phyloP scores from a whole-genome alignment of 148 eudicot species.

The Mesembryanthemum crystallinum region DNA sequence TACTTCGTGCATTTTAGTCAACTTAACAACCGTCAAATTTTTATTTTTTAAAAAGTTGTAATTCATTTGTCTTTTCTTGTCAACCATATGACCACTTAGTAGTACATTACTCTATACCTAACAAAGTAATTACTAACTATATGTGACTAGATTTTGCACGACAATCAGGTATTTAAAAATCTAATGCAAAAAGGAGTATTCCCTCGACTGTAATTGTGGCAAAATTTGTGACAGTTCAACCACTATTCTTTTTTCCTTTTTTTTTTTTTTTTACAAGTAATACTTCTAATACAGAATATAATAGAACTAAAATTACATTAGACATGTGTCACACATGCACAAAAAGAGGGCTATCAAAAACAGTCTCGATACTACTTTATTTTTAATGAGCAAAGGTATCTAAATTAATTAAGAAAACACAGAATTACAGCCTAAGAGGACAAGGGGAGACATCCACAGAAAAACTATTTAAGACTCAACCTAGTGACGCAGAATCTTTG shows the following conservation, averaged over 20 bases:
- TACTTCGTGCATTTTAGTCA: too few relatives aligned
- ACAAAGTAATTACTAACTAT: background rate
- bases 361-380: too few relatives aligned
- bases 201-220: background rate
- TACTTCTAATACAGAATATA: background rate
- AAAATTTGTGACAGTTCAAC: background rate
- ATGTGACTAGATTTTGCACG: conserved; percentile 1
- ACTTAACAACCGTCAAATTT: too few relatives aligned
- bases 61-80: too few relatives aligned
- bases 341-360: background rate
- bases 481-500: too few relatives aligned
- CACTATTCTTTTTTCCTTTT: background rate
- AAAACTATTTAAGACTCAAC: too few relatives aligned
- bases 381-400: too few relatives aligned
- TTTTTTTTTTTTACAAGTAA: background rate
- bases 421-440: too few relatives aligned
- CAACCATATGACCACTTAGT: too few relatives aligned
- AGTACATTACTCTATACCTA: background rate
- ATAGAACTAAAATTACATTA: background rate
- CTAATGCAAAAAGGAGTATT: background rate
- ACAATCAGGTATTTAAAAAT: background rate
- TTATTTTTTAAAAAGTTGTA: too few relatives aligned
- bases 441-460: too few relatives aligned
- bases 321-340: background rate
- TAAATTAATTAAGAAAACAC: too few relatives aligned